These are phyloP conservation scores for Aspergillus ustus DNA, from an alignment of 2,329 filamentous ascomycete genomes.

Conservation along the genomic window DNA sequence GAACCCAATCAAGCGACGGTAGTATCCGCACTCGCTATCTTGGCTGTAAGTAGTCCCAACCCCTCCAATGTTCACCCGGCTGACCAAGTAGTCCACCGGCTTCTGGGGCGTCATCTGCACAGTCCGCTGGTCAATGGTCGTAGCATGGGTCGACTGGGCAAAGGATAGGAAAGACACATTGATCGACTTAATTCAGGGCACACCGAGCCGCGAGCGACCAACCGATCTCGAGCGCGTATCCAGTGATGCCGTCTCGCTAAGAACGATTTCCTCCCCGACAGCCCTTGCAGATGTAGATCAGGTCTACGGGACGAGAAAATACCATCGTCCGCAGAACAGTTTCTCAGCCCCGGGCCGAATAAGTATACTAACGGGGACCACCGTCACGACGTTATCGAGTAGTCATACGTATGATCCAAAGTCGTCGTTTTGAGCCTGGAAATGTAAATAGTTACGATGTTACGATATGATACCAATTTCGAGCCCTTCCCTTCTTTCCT, in stretches of 20 bases:
- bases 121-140: constrained; percentile 6
- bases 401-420: background rate
- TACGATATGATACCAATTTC: no score
- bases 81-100: constrained; percentile 1
- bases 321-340: constrained; percentile 3
- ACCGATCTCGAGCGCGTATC: constrained; percentile 1
- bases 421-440: no score
- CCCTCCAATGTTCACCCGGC: background rate
- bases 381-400: background rate
- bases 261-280: background rate
- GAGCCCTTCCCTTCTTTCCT: no score
- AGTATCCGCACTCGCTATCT: background rate
- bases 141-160: constrained; percentile 8
- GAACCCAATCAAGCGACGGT: background rate
- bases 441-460: no score
- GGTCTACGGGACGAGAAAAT: background rate
- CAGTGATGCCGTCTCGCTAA: background rate
- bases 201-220: background rate
- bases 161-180: background rate
- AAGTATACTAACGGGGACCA: background rate
- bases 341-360: background rate
- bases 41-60: constrained; percentile 3
- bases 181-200: background rate
- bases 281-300: background rate
- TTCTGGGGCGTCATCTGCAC: constrained; percentile 13